A percentile compares a stretch with the other conserved stretches of the same genome.
These are phyloP conservation scores for Monoraphidium neglectum DNA, from an alignment of 139 green algal genomes.

Conservation along the genomic window DNA sequence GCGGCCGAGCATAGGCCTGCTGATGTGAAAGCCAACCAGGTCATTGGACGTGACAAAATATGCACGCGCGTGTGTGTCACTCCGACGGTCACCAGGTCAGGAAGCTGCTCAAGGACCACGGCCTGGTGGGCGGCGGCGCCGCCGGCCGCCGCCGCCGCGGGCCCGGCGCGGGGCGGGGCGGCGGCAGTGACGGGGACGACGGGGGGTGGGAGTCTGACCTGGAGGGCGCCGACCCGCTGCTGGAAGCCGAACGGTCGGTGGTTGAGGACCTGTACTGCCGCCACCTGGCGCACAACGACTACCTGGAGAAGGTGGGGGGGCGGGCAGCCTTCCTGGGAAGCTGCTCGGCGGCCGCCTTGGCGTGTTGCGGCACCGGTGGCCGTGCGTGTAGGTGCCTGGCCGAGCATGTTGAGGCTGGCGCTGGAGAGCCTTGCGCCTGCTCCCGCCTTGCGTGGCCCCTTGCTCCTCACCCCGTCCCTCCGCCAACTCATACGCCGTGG, in stretches of 20 bases:
- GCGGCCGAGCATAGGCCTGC: too few species aligned
- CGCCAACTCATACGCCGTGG: too few species aligned
- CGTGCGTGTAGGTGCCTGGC: neutral
- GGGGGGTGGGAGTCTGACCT: neutral
- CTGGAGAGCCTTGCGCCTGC: too few species aligned
- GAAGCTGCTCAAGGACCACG: neutral
- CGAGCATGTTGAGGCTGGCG: too few species aligned
- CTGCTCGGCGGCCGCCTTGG: neutral
- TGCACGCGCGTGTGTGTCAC: too few species aligned
- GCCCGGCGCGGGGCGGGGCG: neutral
- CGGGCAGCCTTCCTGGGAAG: neutral
- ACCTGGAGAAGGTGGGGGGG: conserved; percentile 14
- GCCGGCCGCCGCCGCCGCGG: neutral
- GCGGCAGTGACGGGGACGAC: neutral
- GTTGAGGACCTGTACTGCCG: conserved; percentile 27
- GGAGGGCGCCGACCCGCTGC: conserved; percentile 6
- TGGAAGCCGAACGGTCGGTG: neutral
- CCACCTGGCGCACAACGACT: conserved; percentile 19
- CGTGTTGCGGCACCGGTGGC: neutral
- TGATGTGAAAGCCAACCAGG: too few species aligned
- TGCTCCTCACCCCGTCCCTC: too few species aligned
- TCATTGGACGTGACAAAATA: too few species aligned
- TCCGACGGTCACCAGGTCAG: neutral
- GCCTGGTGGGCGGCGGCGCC: neutral
- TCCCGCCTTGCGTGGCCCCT: too few species aligned